Conservation (phyloP, 805 yeast genomes). For the Lachancea kluyveri region DNA sequence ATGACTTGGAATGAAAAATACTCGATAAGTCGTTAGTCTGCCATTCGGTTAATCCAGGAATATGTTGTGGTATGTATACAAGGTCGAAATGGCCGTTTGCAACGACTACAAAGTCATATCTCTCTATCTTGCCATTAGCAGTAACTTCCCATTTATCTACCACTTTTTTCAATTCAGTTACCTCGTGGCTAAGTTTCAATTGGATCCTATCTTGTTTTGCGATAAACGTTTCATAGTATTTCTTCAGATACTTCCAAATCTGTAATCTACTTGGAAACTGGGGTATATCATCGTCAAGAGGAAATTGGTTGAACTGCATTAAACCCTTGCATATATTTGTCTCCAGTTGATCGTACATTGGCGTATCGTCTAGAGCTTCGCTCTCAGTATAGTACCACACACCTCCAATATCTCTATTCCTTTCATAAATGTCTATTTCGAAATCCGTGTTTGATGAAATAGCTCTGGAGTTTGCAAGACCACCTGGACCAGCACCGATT, state of each 20-base stretch:
- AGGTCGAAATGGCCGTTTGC: constrained; percentile 41
- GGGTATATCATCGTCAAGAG: constrained; percentile 42
- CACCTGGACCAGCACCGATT: constrained; percentile 77
- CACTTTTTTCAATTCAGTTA: constrained; percentile 15
- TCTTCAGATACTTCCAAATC: constrained; percentile 53
- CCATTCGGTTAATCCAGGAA: constrained; percentile 36
- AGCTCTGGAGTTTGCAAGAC: constrained; percentile 61
- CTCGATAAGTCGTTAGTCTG: constrained; percentile 24
- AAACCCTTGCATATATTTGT: constrained; percentile 60
- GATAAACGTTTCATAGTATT: constrained; percentile 38
- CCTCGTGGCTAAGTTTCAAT: constrained; percentile 23
- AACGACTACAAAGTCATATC: constrained; percentile 35
- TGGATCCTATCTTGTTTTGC: constrained; percentile 24
- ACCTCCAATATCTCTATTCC: constrained; percentile 62
- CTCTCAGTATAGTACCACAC: constrained; percentile 57
- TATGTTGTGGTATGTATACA: constrained; percentile 33
- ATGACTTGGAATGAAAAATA: constrained; percentile 35
- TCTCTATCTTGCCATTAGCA: constrained; percentile 27
- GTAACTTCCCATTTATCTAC: constrained; percentile 14
- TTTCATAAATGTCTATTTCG: constrained; percentile 54
- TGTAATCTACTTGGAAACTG: constrained; percentile 55
- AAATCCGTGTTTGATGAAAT: constrained; percentile 46
- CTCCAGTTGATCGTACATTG: constrained; percentile 61
- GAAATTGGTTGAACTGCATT: constrained; percentile 58
- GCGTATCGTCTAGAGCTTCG: constrained; percentile 21